Base-by-base conservation (phyloP, 768 basidiomycete species). In the Tylopilus rubrobrunneus region DNA sequence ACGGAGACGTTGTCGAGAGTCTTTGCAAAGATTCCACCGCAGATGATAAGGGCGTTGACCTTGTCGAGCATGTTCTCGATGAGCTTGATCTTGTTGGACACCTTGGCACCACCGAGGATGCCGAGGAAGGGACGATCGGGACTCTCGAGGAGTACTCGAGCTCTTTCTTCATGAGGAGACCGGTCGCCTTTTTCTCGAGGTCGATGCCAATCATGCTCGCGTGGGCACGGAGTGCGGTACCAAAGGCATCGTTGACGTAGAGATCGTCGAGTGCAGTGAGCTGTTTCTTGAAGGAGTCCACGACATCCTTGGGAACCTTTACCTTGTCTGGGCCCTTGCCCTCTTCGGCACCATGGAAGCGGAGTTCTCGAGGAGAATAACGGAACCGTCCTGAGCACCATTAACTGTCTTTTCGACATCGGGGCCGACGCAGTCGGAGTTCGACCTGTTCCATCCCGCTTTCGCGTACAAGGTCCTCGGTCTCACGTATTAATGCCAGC, bases 1-100 rank as follows among this genome's bases (percentile, higher is more conserved):
- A 90, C 92, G 45, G 83, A 69, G 44, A 93, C 79, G 56, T 83
- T 78, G 54, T 98, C 82, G 53, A 96, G 78, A 6, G 86, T 89
- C 78, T 98, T 98, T 75, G 95, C 93, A 82, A 99, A 99, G 53
- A 99, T 99, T 28, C 96, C 96, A 66, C 96, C 96, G 59, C 92
- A 89, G 62, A 99, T 90, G 70, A 99, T 98, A 60, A 99, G 77
- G 23, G 89, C 90, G 75, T 99, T 78, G 73, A 98, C 96, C 83
- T 98, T 95, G 77, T 98, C 96, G 61, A 99, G 79, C 89, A 99
- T 89, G 78, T 97, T 97, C 63, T 99, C 95, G 69, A 99, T 99
- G 53, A 99, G 78, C 70, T 94, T 91, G 62, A 99, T 97, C 78
- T 99, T 99, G 76, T 99, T 96, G 17, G 93, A 96, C 44, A 99